Base-by-base conservation (phyloP, 441 rosid genomes). In the Pelargonium citronellum region DNA sequence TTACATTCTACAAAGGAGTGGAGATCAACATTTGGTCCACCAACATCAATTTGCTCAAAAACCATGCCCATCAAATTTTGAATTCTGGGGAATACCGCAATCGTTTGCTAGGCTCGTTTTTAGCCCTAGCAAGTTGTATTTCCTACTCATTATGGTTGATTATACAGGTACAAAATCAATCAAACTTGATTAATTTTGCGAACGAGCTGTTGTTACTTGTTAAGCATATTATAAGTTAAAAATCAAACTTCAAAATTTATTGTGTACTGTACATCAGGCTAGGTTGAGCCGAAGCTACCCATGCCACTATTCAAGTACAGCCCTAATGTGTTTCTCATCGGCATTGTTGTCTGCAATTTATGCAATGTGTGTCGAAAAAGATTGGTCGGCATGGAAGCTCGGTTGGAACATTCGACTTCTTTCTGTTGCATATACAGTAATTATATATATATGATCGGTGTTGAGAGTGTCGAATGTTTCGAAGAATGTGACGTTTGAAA, bases 21-120 rank as follows among this genome's bases (percentile, higher is more conserved):
- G 61, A 77, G 17, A 22, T 82, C 49, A 49, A 83, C 8, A n/a
- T 73, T 0, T 87, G 84, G 87, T 77, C 86, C 17, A 79, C 84
- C 1, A 67, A 84, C 51, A 47, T 89, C 39, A 66, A 87, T 77
- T 72, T 84, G 2, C 27, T 85, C 65, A 79, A 49, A 44, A 77
- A 71, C 22, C 11, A 12, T 24, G 41, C 43, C 0, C 13, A 17
- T 2, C 64, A 46, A 51, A 5, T 78, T 49, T 12, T 69, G 17
- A 62, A 3, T 34, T 5, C 37, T 76, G 24, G 20, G 60, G 72
- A 57, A 7, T 46, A 8, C 66, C 24, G 70, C 11, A 5, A 13
- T 70, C 27, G 10, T 17, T 12, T 20, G 64, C 11, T 80, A 8
- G 89, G 93, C 6, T 72, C 79, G 57, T 72, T 86, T n/a, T 44